Percentiles rank a stretch among this genome's conserved stretches.
These are phyloP conservation scores for Phytophthora citrophthora DNA, from an alignment of 352 stramenopile genomes.

Conservation along the genomic window DNA sequence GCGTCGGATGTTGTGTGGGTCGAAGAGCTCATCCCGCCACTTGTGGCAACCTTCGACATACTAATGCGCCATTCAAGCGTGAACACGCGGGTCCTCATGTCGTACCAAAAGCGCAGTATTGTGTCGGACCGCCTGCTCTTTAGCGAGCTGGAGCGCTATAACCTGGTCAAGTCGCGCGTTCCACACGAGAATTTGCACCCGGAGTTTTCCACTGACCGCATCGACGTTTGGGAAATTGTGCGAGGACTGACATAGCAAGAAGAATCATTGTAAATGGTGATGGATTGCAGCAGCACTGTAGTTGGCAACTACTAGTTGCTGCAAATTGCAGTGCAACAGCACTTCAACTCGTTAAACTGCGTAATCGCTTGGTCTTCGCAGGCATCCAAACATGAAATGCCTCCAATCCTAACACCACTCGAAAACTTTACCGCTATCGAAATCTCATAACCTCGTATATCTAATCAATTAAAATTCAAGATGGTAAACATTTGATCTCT, in stretches of 20 bases:
- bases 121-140: conserved; percentile 70
- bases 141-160: conserved; percentile 44
- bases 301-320: background rate
- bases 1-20: conserved; percentile 93
- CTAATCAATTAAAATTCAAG: too few species aligned
- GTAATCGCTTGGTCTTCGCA: background rate
- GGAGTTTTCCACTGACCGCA: conserved; percentile 47
- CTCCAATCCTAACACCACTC: conserved; percentile 9
- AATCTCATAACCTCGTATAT: background rate
- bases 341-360: conserved; percentile 15
- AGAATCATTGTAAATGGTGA: conserved; percentile 22
- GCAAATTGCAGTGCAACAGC: background rate
- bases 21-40: conserved; percentile 82
- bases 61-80: conserved; percentile 47
- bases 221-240: conserved; percentile 56
- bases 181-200: conserved; percentile 41
- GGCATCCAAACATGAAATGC: conserved; percentile 30
- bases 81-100: conserved; percentile 63
- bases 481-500: too few species aligned
- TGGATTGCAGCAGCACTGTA: conserved; percentile 3
- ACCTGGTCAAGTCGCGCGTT: conserved; percentile 40
- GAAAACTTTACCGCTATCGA: background rate
- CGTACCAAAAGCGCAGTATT: conserved; percentile 72
- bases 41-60: conserved; percentile 76
- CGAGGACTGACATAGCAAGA: conserved; percentile 3